These are phyloP conservation scores for Erythrobasidium yunnanense DNA, from an alignment of 768 basidiomycete genomes.

Conservation along the genomic window DNA sequence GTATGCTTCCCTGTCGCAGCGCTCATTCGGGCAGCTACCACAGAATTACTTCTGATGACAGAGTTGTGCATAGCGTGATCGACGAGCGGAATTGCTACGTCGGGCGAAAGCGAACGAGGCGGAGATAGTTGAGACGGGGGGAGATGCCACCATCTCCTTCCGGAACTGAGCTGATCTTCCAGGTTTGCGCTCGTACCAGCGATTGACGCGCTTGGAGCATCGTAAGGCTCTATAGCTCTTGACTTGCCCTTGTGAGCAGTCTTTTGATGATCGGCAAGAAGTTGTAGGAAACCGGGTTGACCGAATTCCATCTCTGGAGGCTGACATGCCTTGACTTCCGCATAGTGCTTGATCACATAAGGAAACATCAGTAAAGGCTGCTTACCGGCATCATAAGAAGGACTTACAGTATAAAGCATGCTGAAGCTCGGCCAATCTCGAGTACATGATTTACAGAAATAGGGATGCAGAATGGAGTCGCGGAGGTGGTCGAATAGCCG, in stretches of 20 bases:
- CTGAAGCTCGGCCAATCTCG: background rate
- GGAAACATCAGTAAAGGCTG: background rate
- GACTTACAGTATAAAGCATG: background rate
- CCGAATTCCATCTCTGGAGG: conserved; percentile 15
- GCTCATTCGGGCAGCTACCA: background rate
- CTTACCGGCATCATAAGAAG: background rate
- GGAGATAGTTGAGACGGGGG: too few relatives aligned
- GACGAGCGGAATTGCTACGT: too few relatives aligned
- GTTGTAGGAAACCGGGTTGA: conserved; percentile 1
- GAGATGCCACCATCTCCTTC: too few relatives aligned
- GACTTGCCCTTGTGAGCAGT: background rate
- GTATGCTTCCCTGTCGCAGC: background rate
- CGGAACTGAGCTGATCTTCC: too few relatives aligned
- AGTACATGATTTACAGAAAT: background rate
- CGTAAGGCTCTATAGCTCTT: too few relatives aligned
- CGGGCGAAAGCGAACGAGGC: too few relatives aligned
- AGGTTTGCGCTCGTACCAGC: background rate
- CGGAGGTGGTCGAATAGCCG: background rate
- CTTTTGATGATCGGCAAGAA: conserved; percentile 1
- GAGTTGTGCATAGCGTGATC: too few relatives aligned
- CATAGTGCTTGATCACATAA: background rate
- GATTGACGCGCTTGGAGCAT: background rate
- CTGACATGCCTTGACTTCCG: background rate
- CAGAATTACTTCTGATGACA: too few relatives aligned
- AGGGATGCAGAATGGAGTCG: conserved; percentile 1